These are phyloP conservation scores for Pleurotus eryngii DNA, from an alignment of 768 basidiomycete genomes.

Conservation along the genomic window DNA sequence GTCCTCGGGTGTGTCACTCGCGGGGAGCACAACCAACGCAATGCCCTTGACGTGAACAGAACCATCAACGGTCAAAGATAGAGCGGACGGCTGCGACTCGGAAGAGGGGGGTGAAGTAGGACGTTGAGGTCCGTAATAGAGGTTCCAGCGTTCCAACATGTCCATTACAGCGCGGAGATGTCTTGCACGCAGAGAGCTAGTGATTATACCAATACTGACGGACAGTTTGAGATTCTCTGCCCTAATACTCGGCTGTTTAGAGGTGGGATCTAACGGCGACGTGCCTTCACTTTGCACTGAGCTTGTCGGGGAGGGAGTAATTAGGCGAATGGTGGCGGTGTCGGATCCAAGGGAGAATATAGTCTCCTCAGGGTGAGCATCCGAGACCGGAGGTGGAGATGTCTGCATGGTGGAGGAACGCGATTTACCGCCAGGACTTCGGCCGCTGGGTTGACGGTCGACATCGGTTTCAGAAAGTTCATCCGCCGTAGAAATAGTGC, in stretches of 20 bases:
- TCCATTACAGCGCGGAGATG: constrained; percentile 52
- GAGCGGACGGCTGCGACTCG: constrained; percentile 13
- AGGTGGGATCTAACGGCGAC: constrained; percentile 12
- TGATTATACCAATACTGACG: constrained; percentile 47
- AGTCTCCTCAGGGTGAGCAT: constrained; percentile 30
- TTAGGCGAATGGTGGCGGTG: constrained; percentile 55
- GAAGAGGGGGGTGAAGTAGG: constrained; percentile 13
- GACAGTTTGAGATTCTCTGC: constrained; percentile 36
- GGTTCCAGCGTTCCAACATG: constrained; percentile 30
- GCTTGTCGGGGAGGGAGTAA: constrained; percentile 35
- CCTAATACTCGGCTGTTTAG: constrained; percentile 1
- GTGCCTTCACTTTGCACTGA: neutral
- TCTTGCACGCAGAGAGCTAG: constrained; percentile 52
- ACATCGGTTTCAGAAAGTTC: neutral
- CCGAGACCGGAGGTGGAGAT: no score
- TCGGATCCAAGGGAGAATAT: constrained; percentile 63
- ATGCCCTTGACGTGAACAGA: constrained; percentile 39
- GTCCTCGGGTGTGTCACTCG: constrained; percentile 6
- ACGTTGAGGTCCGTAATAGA: constrained; percentile 12
- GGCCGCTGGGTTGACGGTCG: neutral
- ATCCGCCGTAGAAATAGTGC: constrained; percentile 50
- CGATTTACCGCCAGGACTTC: neutral
- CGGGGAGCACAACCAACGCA: constrained; percentile 44
- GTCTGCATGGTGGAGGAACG: neutral
- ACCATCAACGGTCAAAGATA: constrained; percentile 28